These are phyloP conservation scores for Malus hybrid DNA, from an alignment of 331 rosid species.

Conservation along the genomic window DNA sequence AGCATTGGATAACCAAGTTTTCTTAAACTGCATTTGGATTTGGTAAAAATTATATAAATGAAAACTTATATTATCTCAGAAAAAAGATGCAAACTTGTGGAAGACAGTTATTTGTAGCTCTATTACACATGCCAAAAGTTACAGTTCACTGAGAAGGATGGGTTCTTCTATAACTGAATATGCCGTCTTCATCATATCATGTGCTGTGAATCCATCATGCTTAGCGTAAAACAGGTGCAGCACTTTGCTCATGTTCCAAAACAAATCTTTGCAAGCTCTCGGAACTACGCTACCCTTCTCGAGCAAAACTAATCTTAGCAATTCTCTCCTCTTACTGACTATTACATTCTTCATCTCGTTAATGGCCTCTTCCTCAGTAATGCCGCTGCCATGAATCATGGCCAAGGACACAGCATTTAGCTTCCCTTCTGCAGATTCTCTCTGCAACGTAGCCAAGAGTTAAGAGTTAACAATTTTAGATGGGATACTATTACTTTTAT, in stretches of 20 bases:
- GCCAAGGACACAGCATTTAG: conserved; percentile 44
- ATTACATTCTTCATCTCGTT: conserved; percentile 29
- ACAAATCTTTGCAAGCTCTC: conserved; percentile 76
- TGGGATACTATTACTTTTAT: not conserved
- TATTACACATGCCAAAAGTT: not conserved
- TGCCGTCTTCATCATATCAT: conserved; percentile 39
- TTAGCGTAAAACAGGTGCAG: conserved; percentile 59
- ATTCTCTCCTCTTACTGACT: conserved; percentile 43
- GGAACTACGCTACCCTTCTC: conserved; percentile 53
- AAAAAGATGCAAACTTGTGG: no score
- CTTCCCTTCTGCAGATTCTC: conserved; percentile 74
- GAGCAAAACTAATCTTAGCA: conserved; percentile 53
- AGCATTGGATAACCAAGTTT: not conserved
- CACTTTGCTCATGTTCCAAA: conserved; percentile 69
- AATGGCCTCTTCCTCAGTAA: conserved; percentile 32
- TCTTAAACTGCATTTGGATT: not conserved
- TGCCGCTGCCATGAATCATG: conserved; percentile 26
- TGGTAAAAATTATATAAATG: no score
- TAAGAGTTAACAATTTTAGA: not conserved
- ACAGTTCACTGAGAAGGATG: not conserved
- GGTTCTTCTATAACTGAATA: not conserved
- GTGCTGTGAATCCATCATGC: conserved; percentile 67
- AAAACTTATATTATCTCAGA: no score
- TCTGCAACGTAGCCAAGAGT: conserved; percentile 32
- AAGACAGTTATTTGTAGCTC: not conserved